These are phyloP conservation scores for Apiospora rasikravindrae DNA, from an alignment of 2,329 filamentous ascomycete species.

Conservation along the genomic window DNA sequence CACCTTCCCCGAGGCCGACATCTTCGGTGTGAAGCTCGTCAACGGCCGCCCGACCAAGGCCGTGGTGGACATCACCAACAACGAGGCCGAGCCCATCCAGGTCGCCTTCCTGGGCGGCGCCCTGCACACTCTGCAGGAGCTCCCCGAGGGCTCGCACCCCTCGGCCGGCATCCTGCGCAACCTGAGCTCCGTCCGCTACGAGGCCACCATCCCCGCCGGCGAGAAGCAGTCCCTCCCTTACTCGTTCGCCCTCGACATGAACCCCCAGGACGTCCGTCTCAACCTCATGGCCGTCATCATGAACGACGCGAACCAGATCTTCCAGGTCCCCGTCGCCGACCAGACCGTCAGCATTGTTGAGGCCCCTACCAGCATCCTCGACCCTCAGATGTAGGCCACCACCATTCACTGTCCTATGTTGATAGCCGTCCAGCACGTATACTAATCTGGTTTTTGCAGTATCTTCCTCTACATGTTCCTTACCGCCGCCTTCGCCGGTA, in stretches of 20 bases:
- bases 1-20: slow-evolving; percentile 72
- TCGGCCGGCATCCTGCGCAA: slow-evolving; percentile 75
- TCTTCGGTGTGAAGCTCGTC: slow-evolving; percentile 94
- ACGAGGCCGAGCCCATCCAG: slow-evolving; percentile 76
- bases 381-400: slow-evolving; percentile 84
- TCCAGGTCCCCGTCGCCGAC: slow-evolving; percentile 81
- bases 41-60: slow-evolving; percentile 88
- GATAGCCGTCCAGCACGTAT: slow-evolving; percentile 3
- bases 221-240: slow-evolving; percentile 79
- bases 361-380: slow-evolving; percentile 87
- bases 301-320: slow-evolving; percentile 69
- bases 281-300: slow-evolving; percentile 77
- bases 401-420: slow-evolving; percentile 47
- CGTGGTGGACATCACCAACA: slow-evolving; percentile 81
- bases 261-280: slow-evolving; percentile 85
- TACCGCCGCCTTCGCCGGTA: slow-evolving; percentile 75
- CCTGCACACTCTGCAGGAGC: slow-evolving; percentile 63
- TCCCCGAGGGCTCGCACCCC: slow-evolving; percentile 53
- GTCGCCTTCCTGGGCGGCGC: slow-evolving; percentile 79
- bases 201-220: slow-evolving; percentile 75
- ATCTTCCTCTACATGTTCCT: slow-evolving; percentile 98
- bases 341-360: slow-evolving; percentile 87
- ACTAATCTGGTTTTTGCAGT: slow-evolving; percentile 50
- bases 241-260: slow-evolving; percentile 87
- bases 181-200: slow-evolving; percentile 78